These are phyloP conservation scores for Physcomitrium patens DNA, from an alignment of 225 moss, liverwort and hornwort species.

Conservation along the genomic window DNA sequence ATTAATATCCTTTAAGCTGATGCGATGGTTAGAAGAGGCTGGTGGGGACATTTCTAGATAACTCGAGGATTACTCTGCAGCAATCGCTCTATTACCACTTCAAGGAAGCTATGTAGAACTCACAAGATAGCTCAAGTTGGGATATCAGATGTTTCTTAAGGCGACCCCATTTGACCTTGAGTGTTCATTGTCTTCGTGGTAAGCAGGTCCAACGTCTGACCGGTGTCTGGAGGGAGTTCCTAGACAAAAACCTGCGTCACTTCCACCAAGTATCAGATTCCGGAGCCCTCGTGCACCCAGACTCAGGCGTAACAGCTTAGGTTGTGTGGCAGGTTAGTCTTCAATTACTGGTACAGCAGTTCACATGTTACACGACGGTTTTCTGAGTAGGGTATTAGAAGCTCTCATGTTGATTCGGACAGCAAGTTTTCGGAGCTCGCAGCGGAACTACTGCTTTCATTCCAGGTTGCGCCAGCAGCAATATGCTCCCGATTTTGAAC, in stretches of 20 bases:
- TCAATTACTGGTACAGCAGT: conserved; percentile 18
- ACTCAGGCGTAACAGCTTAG: background rate
- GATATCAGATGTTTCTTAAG: background rate
- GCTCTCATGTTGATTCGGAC: no score
- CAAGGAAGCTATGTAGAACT: no score
- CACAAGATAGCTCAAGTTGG: background rate
- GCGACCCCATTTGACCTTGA: conserved; percentile 1
- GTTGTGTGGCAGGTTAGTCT: conserved; percentile 34
- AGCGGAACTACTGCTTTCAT: no score
- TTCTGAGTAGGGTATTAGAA: background rate
- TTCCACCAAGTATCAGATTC: background rate
- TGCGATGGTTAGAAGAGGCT: no score
- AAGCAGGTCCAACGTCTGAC: conserved; percentile 33
- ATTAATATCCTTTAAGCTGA: no score
- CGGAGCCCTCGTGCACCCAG: background rate
- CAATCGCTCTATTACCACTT: no score
- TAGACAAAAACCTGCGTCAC: background rate
- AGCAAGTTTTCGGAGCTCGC: no score
- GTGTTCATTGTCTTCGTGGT: conserved; percentile 26
- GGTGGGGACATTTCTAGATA: no score
- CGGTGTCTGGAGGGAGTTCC: conserved; percentile 18
- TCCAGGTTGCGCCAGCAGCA: no score
- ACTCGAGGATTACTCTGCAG: no score
- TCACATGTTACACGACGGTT: conserved; percentile 21
- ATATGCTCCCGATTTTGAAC: no score